These are phyloP conservation scores for Quercus wislizeni DNA, from an alignment of 306 rosid genomes.

Conservation along the genomic window DNA sequence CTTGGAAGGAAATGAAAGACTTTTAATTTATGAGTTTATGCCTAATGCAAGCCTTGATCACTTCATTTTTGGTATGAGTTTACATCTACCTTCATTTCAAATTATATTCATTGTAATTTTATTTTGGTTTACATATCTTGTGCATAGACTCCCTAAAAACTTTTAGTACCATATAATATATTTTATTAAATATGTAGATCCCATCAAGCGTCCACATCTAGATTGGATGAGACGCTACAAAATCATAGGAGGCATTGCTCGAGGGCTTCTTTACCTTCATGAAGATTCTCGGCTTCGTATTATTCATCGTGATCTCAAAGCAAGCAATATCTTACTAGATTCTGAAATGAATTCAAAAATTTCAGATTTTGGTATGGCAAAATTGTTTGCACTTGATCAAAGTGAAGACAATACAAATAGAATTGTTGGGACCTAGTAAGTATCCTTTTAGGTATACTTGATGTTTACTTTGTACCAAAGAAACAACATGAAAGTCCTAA, in stretches of 20 bases:
- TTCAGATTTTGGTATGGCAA: not conserved
- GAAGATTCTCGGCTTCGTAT: not conserved
- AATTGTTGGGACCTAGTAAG: not conserved
- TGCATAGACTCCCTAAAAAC: not conserved
- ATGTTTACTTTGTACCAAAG: not conserved
- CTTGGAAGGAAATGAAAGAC: not conserved
- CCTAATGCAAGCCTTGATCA: not conserved
- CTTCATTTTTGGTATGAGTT: not conserved
- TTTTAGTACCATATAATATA: not conserved
- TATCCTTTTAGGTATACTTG: not conserved
- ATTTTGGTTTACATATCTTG: not conserved
- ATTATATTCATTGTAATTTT: not conserved
- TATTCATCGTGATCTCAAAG: not conserved
- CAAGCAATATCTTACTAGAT: not conserved
- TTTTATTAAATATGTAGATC: not conserved
- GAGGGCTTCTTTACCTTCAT: not conserved
- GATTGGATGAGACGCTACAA: not conserved
- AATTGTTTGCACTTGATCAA: not conserved
- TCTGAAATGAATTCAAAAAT: not conserved
- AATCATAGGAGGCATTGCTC: not conserved
- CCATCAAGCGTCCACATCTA: not conserved
- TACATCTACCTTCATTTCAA: not conserved
- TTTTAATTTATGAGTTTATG: not conserved
- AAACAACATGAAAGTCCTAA: not conserved
- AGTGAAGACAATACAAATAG: not conserved